Conservation (phyloP, 2,329 filamentous ascomycete genomes). For the Thelonectria blattea region DNA sequence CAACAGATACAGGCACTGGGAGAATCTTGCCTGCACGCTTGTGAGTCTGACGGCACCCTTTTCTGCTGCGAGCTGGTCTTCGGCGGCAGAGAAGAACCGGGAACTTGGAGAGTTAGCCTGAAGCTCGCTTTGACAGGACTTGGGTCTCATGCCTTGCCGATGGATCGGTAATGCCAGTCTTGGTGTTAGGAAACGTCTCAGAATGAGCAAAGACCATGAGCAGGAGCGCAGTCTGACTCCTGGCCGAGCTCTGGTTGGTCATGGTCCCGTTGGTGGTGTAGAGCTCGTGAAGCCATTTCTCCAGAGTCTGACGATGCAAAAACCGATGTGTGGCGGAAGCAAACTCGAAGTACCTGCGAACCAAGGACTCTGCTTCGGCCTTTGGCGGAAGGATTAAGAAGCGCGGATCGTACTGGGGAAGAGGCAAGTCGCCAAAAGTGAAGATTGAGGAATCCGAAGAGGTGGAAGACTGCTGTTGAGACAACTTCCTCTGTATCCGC, state of each 20-base stretch:
- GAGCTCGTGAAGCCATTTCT: constrained; percentile 52
- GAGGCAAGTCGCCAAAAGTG: constrained; percentile 56
- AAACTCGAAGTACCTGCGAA: constrained; percentile 60
- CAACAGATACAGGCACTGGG: constrained; percentile 48
- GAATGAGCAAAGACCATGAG: constrained; percentile 59
- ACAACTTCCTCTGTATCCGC: constrained; percentile 39
- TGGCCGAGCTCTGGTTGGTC: constrained; percentile 24
- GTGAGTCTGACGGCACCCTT: constrained; percentile 44
- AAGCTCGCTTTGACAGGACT: background rate
- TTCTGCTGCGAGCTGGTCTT: constrained; percentile 45
- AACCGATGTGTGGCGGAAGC: constrained; percentile 62
- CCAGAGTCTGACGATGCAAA: constrained; percentile 56
- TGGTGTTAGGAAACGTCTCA: constrained; percentile 46
- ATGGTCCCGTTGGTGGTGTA: constrained; percentile 40
- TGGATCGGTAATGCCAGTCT: constrained; percentile 24
- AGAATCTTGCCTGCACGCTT: constrained; percentile 48
- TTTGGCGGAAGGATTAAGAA: constrained; percentile 48
- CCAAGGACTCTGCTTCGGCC: constrained; percentile 41
- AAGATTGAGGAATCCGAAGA: constrained; percentile 51
- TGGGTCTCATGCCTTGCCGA: background rate
- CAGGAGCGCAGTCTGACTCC: constrained; percentile 48
- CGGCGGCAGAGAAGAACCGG: constrained; percentile 43
- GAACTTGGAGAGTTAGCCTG: constrained; percentile 29
- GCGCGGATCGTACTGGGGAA: constrained; percentile 44
- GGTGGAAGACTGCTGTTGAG: constrained; percentile 48